Conservation (phyloP, 768 basidiomycete species). For the Leucocoprinus leucothites region DNA sequence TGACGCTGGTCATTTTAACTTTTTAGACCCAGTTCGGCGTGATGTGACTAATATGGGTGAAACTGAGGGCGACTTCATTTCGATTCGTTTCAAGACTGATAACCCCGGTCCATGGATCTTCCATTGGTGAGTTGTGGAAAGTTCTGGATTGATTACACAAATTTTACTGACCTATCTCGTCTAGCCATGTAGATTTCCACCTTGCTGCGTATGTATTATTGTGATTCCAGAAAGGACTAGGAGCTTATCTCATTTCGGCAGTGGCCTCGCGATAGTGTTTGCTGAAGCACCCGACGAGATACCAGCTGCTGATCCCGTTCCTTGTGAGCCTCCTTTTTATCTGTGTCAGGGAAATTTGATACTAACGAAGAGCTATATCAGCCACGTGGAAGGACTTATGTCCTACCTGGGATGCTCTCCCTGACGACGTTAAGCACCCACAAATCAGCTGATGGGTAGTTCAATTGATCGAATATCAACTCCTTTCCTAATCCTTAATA, state of each 20-base stretch:
- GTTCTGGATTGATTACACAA: not conserved
- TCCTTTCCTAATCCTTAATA: too few species aligned
- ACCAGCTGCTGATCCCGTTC: conserved; percentile 3
- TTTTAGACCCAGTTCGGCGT: conserved; percentile 50
- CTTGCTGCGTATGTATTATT: not conserved
- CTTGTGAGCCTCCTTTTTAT: not conserved
- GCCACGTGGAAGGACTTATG: conserved; percentile 23
- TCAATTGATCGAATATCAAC: too few species aligned
- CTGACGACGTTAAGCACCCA: not conserved
- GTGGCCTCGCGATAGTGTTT: conserved; percentile 32
- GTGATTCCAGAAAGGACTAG: not conserved
- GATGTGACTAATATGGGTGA: conserved; percentile 50
- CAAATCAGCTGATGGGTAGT: too few species aligned
- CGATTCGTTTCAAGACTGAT: conserved; percentile 63
- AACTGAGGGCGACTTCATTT: conserved; percentile 35
- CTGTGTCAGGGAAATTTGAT: not conserved
- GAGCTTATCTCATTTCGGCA: not conserved
- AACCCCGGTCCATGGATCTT: conserved; percentile 65
- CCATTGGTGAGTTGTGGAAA: conserved; percentile 27
- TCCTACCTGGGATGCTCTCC: conserved; percentile 21
- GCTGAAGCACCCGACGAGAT: conserved; percentile 26
- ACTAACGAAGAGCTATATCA: not conserved
- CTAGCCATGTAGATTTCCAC: conserved; percentile 12
- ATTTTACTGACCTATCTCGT: not conserved
- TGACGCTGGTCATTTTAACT: conserved; percentile 37